phyloP scores from a whole-genome alignment of 768 basidiomycete genomes.

The Russula emetica region DNA sequence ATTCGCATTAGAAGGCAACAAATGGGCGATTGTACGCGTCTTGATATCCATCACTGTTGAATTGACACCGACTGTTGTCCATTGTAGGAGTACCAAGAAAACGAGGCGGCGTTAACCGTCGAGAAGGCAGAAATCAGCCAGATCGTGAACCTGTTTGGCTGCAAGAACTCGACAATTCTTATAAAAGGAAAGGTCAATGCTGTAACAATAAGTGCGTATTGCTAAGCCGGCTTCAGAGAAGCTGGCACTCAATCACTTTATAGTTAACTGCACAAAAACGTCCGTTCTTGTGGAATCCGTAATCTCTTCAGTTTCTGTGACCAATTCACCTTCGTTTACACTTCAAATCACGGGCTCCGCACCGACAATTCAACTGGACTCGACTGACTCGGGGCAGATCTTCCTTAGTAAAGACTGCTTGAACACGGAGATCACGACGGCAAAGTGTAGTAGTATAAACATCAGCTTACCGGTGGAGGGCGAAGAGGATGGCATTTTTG shows the following conservation, averaged over 20 bases:
- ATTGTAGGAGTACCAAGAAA: conserved; percentile 86
- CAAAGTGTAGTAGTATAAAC: conserved; percentile 92
- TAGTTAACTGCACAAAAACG: conserved; percentile 87
- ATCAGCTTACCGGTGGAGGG: conserved; percentile 79
- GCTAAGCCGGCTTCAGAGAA: neutral
- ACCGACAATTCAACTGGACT: conserved; percentile 91
- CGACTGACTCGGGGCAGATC: conserved; percentile 92
- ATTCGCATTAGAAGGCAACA: conserved; percentile 83
- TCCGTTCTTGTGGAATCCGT: conserved; percentile 87
- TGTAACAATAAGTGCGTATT: conserved; percentile 70
- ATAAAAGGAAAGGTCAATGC: conserved; percentile 96
- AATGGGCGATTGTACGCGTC: conserved; percentile 80
- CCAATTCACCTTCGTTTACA: conserved; percentile 88
- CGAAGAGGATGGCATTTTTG: conserved; percentile 89
- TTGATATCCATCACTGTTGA: neutral
- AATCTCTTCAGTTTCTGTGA: conserved; percentile 86
- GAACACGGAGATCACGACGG: conserved; percentile 81
- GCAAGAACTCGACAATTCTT: conserved; percentile 78
- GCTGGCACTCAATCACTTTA: neutral
- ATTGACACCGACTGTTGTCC: neutral
- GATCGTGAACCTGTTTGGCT: conserved; percentile 82
- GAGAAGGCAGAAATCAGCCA: conserved; percentile 77
- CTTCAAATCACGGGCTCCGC: conserved; percentile 86
- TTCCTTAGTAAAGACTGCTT: conserved; percentile 85
- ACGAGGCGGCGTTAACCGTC: conserved; percentile 64